Evolutionary conservation across 1,284 basidiomycete species (phyloP), one percentile per base, ranked within the genome.

Genomic region (Wallemia hederae): DNA sequence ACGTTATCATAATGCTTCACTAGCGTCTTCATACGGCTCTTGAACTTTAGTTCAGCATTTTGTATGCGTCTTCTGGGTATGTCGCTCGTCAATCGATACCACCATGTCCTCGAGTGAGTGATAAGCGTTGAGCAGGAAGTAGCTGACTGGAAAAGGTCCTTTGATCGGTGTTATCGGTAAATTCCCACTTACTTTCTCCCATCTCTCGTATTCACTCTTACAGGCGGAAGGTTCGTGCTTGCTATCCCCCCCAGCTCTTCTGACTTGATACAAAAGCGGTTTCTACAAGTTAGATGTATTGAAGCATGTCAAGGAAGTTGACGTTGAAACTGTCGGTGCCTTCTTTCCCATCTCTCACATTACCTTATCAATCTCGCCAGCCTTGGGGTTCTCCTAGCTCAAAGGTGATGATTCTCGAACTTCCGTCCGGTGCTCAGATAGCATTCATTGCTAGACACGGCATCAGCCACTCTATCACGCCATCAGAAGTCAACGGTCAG

Each of bases 371-470:
- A 25, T 58, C 27, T 31, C 24, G n/a, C 60, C 65, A 91, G 82
- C 92, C 92, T 17, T 98, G 92, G 92, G 92, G 92, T 25, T 75
- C 77, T 64, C 86, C 92, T 1, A 89, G 85, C 25, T 88, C 89
- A 0, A 89, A 88, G 0, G 89, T 98, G 66, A 82, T 83, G 11
- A 89, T 97, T 70, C 82, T 80, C 26, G 73, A 80, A 29, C 80
- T 92, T 25, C 81, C 85, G 1, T 80, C 81, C 0, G 86, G 87
- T 26, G 76, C 77, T 2, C 78, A 77, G 59, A 74, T 97, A 65
- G 94, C 92, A 55, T 97, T 98, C 74, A 74, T 98, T 60, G 84
- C 92, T 0, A 80, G 92, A 14, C 92, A 97, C 69, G 91, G 91
- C 19, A 68, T 74, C 22, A 75, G 78, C 1, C 92, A 98, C 73